These are phyloP conservation scores for Crassisporium funariophilum DNA, from an alignment of 768 basidiomycete species.

Conservation along the genomic window DNA sequence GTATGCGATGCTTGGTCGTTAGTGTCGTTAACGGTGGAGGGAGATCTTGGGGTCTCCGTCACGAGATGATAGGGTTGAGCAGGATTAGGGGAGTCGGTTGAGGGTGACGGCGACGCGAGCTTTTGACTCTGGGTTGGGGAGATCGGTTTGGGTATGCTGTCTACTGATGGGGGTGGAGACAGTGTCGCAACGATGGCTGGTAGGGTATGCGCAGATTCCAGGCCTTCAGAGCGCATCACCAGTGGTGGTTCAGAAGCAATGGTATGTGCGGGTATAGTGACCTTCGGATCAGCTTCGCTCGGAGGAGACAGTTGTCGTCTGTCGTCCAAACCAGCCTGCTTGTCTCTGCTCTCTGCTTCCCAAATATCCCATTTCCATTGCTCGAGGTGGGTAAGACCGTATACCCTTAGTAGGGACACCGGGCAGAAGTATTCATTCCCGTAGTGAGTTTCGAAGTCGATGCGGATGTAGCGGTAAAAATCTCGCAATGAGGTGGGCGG, in stretches of 20 bases:
- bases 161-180: no score
- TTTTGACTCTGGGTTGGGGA: not conserved
- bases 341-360: slow-evolving; percentile 67
- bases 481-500: slow-evolving; percentile 69
- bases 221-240: no score
- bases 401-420: slow-evolving; percentile 87
- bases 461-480: slow-evolving; percentile 92
- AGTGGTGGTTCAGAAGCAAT: no score
- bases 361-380: slow-evolving; percentile 92
- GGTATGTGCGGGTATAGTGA: not conserved
- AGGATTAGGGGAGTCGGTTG: not conserved
- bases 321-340: slow-evolving; percentile 39
- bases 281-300: slow-evolving; percentile 4
- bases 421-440: slow-evolving; percentile 97
- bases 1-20: slow-evolving; percentile 2
- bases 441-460: slow-evolving; percentile 93
- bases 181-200: no score
- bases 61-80: not conserved
- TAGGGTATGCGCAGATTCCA: no score
- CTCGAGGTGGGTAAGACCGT: slow-evolving; percentile 94
- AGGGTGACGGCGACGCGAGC: not conserved
- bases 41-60: not conserved
- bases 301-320: slow-evolving; percentile 18
- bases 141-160: no score
- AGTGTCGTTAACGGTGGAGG: not conserved